Evolutionary conservation across 1,284 basidiomycete genomes (phyloP), one percentile per base, ranked within the genome.

Genomic region (Boletus chippewaensis): DNA sequence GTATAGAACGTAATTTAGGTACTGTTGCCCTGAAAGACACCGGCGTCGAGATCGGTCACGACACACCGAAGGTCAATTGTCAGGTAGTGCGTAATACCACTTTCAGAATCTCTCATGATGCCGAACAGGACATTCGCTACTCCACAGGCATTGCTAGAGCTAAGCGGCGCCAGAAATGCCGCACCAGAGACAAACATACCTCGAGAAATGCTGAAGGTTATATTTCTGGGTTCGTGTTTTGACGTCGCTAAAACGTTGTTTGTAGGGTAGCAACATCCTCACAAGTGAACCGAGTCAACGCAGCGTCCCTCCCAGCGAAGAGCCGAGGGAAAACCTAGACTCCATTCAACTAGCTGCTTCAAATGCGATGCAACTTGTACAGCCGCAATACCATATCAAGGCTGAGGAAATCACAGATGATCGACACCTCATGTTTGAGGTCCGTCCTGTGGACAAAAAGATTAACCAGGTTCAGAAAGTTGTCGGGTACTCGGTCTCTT

Each of bases 191-290:
- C 22, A 15, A 20, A 3, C 8, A 2, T 31, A 39, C n/a, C 40
- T 45, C 49, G 7, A 46, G 44, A 43, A 22, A 34, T 29, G 18
- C 4, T 11, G 5, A 39, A 65, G 57, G 61, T 66, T 11, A 42
- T 54, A 20, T 45, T 47, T 50, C 39, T 26, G 16, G 20, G 32
- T 18, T 47, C 15, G 24, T 24, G 35, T 29, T 49, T 43, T 41
- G 35, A 40, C 16, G 10, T 34, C 29, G 16, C 31, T 36, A 44
- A 44, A 26, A 28, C 32, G 22, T 41, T 43, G n/a, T 50, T 47
- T 20, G 32, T 26, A 65, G 63, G 31, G n/a, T 31, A 18, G 20
- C 10, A 36, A 18, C 39, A 40, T 32, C 28, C 29, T 36, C 16
- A 20, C 15, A 22, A 35, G 38, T 40, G 29, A 47, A 45, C 35